Evolutionary conservation across 1,139 yeast species (phyloP), one percentile per base, ranked within the genome.

Genomic region (Scheffersomyces titani): DNA sequence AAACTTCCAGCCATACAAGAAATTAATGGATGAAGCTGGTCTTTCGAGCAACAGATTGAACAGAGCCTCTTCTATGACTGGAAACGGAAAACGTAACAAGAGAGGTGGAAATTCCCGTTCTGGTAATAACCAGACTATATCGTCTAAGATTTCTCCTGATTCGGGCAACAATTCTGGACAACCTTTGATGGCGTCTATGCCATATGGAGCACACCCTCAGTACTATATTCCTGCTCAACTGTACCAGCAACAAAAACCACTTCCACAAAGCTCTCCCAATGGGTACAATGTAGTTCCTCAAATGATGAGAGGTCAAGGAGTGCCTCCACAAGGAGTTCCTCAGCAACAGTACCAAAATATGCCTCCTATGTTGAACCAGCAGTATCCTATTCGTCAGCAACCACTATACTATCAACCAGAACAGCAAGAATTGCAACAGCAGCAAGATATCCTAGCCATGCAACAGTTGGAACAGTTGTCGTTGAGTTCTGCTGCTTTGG

Each of bases 1-100:
- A 47, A 79, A 81, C 55, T 82, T 82, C 44, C 97, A 91, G 68
- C 91, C 90, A 30, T 91, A 92, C 72, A 90, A 91, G 69, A 86
- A 97, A 63, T 78, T 94, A 57, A 85, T 93, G 85, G 98, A 94
- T 63, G 98, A 94, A 71, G 96, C 92, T 61, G 98, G 98, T 6
- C 77, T 93, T 53, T 71, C 81, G 6, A 74, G 72, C 59, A 71
- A 71, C 52, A 66, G 81, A 56, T 64, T 77, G 52, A 71, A 70
- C 54, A 65, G 80, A 55, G 64, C 73, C n/a, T 52, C 67, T 3
- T 67, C 74, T 1, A 60, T 65, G 54, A 63, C 57, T 44, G 53
- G 56, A 13, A 46, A 46, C 56, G 63, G 60, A 19, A 69, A 66
- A 63, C 65, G 70, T 55, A 63, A 59, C 52, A 66, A 69, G 58